Conservation (phyloP, 2,329 filamentous ascomycete species). For the Colletotrichum cuscutae region DNA sequence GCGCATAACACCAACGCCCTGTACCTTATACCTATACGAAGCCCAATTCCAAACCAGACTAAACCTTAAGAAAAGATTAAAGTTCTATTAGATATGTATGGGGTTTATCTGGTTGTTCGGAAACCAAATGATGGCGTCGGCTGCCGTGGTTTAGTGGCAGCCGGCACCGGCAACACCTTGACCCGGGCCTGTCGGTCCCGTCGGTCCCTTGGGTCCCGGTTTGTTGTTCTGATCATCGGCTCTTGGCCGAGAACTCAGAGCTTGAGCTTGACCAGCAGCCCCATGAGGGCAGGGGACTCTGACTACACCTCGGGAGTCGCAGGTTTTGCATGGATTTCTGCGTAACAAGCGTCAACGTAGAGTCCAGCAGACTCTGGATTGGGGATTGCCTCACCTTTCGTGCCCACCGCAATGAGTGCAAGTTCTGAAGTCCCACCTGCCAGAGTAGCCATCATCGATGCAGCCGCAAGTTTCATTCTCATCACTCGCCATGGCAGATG, state of each 20-base stretch:
- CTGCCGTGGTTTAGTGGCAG: not conserved
- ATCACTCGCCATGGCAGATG: not conserved
- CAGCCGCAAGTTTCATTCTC: constrained; percentile 36
- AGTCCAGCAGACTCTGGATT: not conserved
- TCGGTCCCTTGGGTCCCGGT: constrained; percentile 10
- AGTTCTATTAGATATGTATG: no score
- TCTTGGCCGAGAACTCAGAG: not conserved
- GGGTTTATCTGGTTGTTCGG: not conserved
- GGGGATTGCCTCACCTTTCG: not conserved
- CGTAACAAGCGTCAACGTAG: not conserved
- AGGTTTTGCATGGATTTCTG: constrained; percentile 20
- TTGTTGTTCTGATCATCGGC: constrained; percentile 7
- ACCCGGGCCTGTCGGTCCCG: constrained; percentile 4
- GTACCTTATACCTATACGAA: not conserved
- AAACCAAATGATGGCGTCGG: not conserved
- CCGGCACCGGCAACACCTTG: constrained; percentile 20
- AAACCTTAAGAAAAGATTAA: not conserved
- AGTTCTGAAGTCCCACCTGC: constrained; percentile 31
- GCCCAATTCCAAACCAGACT: not conserved
- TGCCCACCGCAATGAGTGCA: constrained; percentile 27
- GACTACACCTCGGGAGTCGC: constrained; percentile 25
- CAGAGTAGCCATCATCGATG: constrained; percentile 30
- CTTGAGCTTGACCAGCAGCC: constrained; percentile 2
- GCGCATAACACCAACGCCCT: not conserved
- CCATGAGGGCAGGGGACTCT: constrained; percentile 28